A percentile compares a stretch with the other conserved stretches of the same genome.
Conservation (phyloP, 441 rosid species). For the Pelargonium cotyledonis region DNA sequence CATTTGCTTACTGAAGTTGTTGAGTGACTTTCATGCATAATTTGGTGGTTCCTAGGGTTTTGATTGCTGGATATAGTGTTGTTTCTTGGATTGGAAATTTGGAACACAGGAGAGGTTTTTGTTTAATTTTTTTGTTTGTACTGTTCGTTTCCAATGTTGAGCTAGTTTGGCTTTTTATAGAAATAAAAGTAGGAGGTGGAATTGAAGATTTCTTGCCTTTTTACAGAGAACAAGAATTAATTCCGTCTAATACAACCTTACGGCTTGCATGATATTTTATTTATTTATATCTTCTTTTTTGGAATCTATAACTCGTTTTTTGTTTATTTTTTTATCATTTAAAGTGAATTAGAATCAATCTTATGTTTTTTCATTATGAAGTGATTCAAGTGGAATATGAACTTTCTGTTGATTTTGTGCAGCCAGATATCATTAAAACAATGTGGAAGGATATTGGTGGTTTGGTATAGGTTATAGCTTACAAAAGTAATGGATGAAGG, state of each 20-base stretch:
- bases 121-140: background rate
- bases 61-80: background rate
- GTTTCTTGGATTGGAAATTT: background rate
- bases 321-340: background rate
- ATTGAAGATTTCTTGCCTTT: background rate
- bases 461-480: slow-evolving; percentile 11
- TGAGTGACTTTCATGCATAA: slow-evolving; percentile 4
- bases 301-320: background rate
- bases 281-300: background rate
- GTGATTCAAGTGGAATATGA: background rate
- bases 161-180: background rate
- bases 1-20: background rate
- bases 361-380: background rate
- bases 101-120: background rate
- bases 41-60: background rate
- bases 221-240: no score
- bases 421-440: background rate
- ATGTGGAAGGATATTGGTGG: slow-evolving; percentile 16
- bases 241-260: no score
- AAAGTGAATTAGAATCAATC: slow-evolving; percentile 2
- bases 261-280: slow-evolving; percentile 13
- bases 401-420: slow-evolving; percentile 13
- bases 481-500: slow-evolving; percentile 44
- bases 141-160: background rate
- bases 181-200: background rate